These are phyloP conservation scores for Beauveria sp. DNA, from an alignment of 2,329 filamentous ascomycete species.

Conservation along the genomic window DNA sequence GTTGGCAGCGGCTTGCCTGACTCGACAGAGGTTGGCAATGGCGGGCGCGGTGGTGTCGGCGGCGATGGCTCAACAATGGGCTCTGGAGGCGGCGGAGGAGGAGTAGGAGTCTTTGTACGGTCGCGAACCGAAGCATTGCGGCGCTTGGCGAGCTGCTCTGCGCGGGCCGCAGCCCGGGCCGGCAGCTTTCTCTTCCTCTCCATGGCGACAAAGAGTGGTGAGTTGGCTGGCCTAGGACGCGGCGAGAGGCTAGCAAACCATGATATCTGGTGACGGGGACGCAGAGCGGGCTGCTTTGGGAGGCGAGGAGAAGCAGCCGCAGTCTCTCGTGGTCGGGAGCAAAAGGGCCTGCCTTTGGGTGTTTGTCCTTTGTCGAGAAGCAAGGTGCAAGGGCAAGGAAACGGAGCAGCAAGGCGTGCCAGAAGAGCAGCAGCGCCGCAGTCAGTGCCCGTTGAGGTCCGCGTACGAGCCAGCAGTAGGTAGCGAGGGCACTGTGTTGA, in stretches of 20 bases:
- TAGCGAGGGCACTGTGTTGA: not conserved
- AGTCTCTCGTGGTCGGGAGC: not conserved
- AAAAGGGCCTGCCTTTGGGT: not conserved
- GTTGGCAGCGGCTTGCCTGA: slow-evolving; percentile 64
- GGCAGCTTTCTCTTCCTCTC: slow-evolving; percentile 61
- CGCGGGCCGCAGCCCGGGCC: slow-evolving; percentile 52
- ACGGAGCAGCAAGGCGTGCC: not conserved
- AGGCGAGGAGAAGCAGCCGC: not conserved
- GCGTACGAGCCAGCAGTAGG: slow-evolving; percentile 6
- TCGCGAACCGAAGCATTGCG: slow-evolving; percentile 50
- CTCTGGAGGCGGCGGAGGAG: slow-evolving; percentile 30
- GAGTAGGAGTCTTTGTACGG: slow-evolving; percentile 39
- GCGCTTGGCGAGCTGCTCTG: slow-evolving; percentile 53
- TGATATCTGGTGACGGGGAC: slow-evolving; percentile 1
- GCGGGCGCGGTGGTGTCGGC: slow-evolving; percentile 27
- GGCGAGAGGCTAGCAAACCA: slow-evolving; percentile 8
- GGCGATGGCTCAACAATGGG: slow-evolving; percentile 26
- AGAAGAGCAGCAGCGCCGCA: not conserved
- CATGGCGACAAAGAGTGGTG: slow-evolving; percentile 31
- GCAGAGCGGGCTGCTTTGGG: slow-evolving; percentile 10
- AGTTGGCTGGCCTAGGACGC: slow-evolving; percentile 9
- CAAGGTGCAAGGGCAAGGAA: slow-evolving; percentile 1
- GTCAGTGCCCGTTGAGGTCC: slow-evolving; percentile 6
- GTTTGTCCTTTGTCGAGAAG: not conserved
- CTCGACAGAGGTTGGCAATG: slow-evolving; percentile 55